phyloP scores from a whole-genome alignment of 2,329 filamentous ascomycete species.

The Beauveria medogensis region DNA sequence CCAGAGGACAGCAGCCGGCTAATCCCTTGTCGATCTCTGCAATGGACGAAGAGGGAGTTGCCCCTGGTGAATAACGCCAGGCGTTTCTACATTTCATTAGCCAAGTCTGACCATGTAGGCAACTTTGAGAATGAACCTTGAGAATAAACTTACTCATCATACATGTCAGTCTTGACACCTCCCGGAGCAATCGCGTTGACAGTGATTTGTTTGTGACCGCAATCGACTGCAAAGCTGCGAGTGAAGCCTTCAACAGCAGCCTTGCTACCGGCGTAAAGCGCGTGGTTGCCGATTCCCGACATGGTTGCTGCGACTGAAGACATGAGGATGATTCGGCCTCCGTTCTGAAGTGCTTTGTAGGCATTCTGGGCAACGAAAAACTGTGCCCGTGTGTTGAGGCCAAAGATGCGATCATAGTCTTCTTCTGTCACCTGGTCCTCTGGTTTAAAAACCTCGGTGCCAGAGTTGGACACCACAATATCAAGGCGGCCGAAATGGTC shows the following conservation, averaged over 20 bases:
- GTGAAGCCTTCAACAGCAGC: constrained; percentile 66
- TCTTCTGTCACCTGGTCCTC: constrained; percentile 57
- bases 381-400: constrained; percentile 62
- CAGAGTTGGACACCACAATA: constrained; percentile 65
- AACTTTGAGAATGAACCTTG: background rate
- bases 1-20: background rate
- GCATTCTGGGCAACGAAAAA: constrained; percentile 73
- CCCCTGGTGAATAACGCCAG: background rate
- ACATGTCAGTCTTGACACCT: constrained; percentile 72
- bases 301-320: constrained; percentile 60
- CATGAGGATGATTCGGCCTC: constrained; percentile 66
- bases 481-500: constrained; percentile 61
- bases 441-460: constrained; percentile 58
- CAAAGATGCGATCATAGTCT: constrained; percentile 65
- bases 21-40: background rate
- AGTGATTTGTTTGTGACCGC: constrained; percentile 58
- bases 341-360: constrained; percentile 60
- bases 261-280: constrained; percentile 64
- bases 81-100: background rate
- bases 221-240: constrained; percentile 64
- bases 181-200: constrained; percentile 67
- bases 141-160: background rate
- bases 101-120: background rate
- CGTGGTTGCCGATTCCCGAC: constrained; percentile 34
- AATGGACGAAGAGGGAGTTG: background rate